phyloP scores from a whole-genome alignment of 164 flowering plant genomes.

The Aristolochia fimbriata region DNA sequence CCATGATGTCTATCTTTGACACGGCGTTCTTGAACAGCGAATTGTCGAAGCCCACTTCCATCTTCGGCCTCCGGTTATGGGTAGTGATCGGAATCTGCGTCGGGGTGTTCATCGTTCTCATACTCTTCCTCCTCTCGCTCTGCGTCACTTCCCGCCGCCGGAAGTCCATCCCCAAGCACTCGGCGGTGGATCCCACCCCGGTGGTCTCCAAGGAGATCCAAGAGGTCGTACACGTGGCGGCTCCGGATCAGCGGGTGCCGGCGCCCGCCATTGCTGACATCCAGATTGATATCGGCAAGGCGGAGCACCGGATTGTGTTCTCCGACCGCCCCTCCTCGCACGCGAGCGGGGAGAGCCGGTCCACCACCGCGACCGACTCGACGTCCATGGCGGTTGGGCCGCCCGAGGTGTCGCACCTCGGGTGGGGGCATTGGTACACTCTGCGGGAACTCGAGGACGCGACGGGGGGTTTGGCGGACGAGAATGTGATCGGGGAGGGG shows the following conservation, averaged over 20 bases:
- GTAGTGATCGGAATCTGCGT: conserved; percentile 75
- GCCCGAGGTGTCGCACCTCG: conserved; percentile 92
- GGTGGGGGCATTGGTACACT: conserved; percentile 98
- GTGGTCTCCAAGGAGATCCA: conserved; percentile 71
- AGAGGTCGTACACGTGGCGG: conserved; percentile 42
- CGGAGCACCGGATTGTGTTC: conserved; percentile 74
- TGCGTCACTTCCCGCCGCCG: conserved; percentile 63
- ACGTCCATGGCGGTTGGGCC: conserved; percentile 39
- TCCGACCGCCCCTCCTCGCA: conserved; percentile 46
- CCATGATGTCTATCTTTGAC: conserved; percentile 40
- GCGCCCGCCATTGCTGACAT: conserved; percentile 48
- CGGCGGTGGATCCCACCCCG: conserved; percentile 26
- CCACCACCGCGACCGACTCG: conserved; percentile 42
- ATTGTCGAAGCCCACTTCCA: conserved; percentile 74
- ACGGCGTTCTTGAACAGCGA: conserved; percentile 50
- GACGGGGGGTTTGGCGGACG: conserved; percentile 69
- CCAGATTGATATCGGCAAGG: conserved; percentile 83
- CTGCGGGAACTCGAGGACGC: conserved; percentile 88
- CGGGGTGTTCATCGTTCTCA: conserved; percentile 68
- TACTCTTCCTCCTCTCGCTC: conserved; percentile 73
- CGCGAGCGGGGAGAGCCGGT: conserved; percentile 67
- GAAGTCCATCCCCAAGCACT: neutral
- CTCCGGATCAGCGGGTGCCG: conserved; percentile 22
- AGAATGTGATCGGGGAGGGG: conserved; percentile 98
- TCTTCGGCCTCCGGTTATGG: conserved; percentile 81